Base-by-base conservation (phyloP, 352 stramenopile species). In the Globisporangium apiculatum region DNA sequence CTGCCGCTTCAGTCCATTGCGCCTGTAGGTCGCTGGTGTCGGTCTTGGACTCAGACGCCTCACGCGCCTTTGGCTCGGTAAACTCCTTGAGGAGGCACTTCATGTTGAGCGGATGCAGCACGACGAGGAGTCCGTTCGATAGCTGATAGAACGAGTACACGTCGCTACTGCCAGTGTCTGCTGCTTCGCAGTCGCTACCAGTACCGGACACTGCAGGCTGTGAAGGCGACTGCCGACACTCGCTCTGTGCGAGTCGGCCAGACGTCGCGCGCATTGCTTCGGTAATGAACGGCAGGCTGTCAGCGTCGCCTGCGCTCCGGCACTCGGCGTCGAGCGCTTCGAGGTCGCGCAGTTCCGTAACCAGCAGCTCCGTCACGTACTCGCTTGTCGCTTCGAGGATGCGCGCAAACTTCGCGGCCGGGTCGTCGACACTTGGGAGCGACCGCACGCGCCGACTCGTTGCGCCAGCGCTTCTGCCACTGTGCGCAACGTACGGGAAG, bases 41-140 rank as follows among this genome's bases (percentile, higher is more conserved):
- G 17, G 71, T 50, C 53, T 69, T 18, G 24, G 24, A 31, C 47
- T 66, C 36, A 0, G 36, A 9, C 15, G 48, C 17, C 48, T 15
- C 48, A 3, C 10, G 15, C 14, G 48, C 18, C 40, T 73, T 62
- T n/a, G 69, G 64, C 45, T 83, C 60, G 1, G 72, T 68, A 48
- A 76, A 89, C 52, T 96, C 87, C 47, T 86, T 89, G 37, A 91
- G 58, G 51, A 97, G 57, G 56, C 86, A 94, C 51, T 92, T 89
- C 86, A 97, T 92, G 57, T 90, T 95, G 35, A 97, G 69, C 14
- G 88, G 83, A 57, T 97, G 88, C 11, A 97, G 67, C 56, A 96
- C 76, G n/a, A 92, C 88, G 51, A 91, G 91, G 53, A 86, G 90
- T 7, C 88, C 88, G 57, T 95, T 82, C 10, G 68, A 60, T 17